Base-by-base conservation (phyloP, 176 grass and related monocot genomes). In the Raddia guianensis region DNA sequence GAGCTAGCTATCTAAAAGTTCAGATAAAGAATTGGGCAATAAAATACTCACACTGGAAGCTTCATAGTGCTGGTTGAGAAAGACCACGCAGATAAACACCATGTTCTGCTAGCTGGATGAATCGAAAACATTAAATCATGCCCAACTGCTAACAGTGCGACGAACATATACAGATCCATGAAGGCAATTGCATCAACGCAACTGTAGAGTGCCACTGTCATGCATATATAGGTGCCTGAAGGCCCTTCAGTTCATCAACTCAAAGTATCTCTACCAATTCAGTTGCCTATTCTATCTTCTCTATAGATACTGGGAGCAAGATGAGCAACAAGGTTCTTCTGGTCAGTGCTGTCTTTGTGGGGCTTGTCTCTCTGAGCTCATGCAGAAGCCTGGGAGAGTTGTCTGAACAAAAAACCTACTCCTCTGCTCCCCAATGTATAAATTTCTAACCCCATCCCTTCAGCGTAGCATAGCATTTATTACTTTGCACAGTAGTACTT, bases 381-480 rank as follows among this genome's bases (percentile, higher is more conserved):
- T 91, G 88, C 56, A 85, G 91, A 71, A 91, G 63, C 64, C 74
- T 91, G 64, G 91, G 70, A 82, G 91, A 88, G 50, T 86, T 81
- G 58, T 63, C 77, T 67, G 91, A 77, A 20, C 50, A 84, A 20
- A 91, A 94, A 75, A 88, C 74, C 49, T 85, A 86, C 78, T 85
- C 84, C 35, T 76, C 68, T 83, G 7, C 67, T 77, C 61, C 57
- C 19, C 73, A 65, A 7, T 77, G 87, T 89, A 89, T 51, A 33
- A 40, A 40, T 76, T 58, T 72, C 76, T 76, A 54, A 43, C 42
- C 40, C 40, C n/a, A 72, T 85, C 58, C 70, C 13, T 58, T 89
- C 9, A 51, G 18, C 77, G 48, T 6, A 43, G 33, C 5, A 20
- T 44, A 21, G 10, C 48, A 40, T 75, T 53, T 62, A 59, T 69